These are phyloP conservation scores for Pythium insidiosum DNA, from an alignment of 352 stramenopile species.

Conservation along the genomic window DNA sequence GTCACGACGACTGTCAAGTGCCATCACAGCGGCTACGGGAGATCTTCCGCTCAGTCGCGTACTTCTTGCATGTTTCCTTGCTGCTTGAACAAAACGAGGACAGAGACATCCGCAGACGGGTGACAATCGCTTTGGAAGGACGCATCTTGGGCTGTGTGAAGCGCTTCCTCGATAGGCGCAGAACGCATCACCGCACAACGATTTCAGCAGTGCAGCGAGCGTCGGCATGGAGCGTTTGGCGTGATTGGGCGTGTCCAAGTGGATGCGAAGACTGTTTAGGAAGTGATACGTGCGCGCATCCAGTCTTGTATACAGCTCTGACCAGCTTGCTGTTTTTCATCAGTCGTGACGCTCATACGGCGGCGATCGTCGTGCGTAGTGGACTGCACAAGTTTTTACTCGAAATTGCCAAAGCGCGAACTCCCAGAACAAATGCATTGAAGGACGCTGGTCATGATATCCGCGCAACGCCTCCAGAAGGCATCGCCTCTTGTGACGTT, in stretches of 20 bases:
- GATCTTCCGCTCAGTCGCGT: constrained; percentile 6
- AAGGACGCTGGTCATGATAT: not conserved
- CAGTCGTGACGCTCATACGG: constrained; percentile 21
- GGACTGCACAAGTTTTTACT: constrained; percentile 30
- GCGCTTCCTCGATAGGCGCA: constrained; percentile 4
- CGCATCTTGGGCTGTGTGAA: constrained; percentile 13
- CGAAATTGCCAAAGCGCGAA: no score
- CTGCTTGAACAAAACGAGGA: not conserved
- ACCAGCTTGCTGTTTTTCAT: constrained; percentile 34
- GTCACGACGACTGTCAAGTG: not conserved
- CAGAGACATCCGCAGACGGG: not conserved
- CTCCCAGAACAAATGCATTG: no score
- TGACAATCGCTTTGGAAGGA: constrained; percentile 9
- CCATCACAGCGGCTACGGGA: not conserved
- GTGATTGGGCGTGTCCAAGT: constrained; percentile 2
- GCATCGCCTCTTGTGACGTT: constrained; percentile 12
- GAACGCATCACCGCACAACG: not conserved
- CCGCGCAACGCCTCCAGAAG: not conserved
- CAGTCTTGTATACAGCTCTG: constrained; percentile 7
- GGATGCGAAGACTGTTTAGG: not conserved
- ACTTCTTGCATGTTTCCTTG: constrained; percentile 8
- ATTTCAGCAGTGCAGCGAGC: not conserved
- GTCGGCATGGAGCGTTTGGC: not conserved
- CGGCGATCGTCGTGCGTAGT: constrained; percentile 27
- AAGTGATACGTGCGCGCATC: not conserved